Evolutionary conservation across 495 filamentous ascomycete species (phyloP).

Genomic region (Evernia prunastri): DNA sequence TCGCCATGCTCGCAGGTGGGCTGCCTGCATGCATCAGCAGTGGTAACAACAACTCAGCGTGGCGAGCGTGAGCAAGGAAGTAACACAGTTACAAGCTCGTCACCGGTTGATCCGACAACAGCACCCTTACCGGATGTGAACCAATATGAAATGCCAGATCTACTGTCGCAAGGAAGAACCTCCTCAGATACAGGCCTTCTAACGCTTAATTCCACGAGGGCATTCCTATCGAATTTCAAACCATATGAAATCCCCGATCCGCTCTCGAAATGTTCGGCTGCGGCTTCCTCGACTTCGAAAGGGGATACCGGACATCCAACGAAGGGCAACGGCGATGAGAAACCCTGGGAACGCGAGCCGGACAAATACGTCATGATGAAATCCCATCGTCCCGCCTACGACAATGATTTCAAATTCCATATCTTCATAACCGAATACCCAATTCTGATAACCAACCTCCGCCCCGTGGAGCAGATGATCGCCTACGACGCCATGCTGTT

Average conservation of each 20-base stretch:
- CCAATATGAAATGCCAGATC: background rate
- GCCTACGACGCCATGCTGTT: background rate
- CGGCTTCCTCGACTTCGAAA: background rate
- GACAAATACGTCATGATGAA: background rate
- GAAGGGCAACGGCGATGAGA: background rate
- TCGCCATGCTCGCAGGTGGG: background rate
- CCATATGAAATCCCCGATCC: background rate
- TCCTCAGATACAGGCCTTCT: too few species aligned
- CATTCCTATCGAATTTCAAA: too few species aligned
- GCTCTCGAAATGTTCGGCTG: background rate
- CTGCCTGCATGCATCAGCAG: background rate
- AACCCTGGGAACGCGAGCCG: background rate
- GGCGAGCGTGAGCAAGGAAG: background rate
- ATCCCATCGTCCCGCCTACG: background rate
- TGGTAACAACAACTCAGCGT: background rate
- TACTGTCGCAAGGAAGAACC: too few species aligned
- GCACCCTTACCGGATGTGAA: background rate
- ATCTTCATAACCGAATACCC: background rate
- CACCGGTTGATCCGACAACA: background rate
- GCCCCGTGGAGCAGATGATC: background rate
- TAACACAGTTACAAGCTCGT: background rate
- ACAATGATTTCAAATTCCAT: background rate
- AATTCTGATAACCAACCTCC: background rate
- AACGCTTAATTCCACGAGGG: too few species aligned
- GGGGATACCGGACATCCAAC: background rate